Evolutionary conservation across 1,284 basidiomycete species (phyloP).

Genomic region (Dichomitus squalens): DNA sequence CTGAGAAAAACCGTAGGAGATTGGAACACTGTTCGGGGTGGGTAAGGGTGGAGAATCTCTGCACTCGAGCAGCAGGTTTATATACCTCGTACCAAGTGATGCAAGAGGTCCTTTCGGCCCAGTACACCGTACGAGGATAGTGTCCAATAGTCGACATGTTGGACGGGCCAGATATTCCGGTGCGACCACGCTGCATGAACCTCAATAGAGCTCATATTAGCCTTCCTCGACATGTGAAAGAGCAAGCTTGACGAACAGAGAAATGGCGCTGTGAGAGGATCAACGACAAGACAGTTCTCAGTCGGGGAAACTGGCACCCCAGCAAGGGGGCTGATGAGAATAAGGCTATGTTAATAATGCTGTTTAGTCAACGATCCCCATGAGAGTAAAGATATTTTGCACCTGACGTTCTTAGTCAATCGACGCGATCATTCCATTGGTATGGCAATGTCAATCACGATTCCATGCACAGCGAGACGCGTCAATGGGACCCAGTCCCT

Average conservation of each 20-base stretch:
- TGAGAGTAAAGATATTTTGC: too few relatives aligned
- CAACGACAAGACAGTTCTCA: too few relatives aligned
- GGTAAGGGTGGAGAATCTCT: neutral
- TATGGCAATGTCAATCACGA: too few relatives aligned
- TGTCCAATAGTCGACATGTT: conserved; percentile 6
- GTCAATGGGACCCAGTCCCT: too few relatives aligned
- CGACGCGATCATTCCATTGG: too few relatives aligned
- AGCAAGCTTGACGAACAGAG: neutral
- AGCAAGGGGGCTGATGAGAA: neutral
- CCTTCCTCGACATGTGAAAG: neutral
- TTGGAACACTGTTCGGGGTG: neutral
- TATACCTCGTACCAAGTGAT: neutral
- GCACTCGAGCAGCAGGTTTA: neutral
- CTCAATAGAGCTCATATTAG: neutral
- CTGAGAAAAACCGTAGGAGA: conserved; percentile 3
- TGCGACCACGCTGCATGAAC: neutral
- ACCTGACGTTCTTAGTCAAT: too few relatives aligned
- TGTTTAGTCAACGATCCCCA: too few relatives aligned
- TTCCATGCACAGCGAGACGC: too few relatives aligned
- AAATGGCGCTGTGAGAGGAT: neutral
- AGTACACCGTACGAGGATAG: conserved; percentile 15
- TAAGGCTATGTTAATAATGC: neutral
- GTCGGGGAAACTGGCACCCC: neutral
- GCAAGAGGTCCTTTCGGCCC: neutral
- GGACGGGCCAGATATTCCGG: neutral